Evolutionary conservation across 2,329 filamentous ascomycete species (phyloP).

Genomic region (Phaeophleospora eucalypticola): DNA sequence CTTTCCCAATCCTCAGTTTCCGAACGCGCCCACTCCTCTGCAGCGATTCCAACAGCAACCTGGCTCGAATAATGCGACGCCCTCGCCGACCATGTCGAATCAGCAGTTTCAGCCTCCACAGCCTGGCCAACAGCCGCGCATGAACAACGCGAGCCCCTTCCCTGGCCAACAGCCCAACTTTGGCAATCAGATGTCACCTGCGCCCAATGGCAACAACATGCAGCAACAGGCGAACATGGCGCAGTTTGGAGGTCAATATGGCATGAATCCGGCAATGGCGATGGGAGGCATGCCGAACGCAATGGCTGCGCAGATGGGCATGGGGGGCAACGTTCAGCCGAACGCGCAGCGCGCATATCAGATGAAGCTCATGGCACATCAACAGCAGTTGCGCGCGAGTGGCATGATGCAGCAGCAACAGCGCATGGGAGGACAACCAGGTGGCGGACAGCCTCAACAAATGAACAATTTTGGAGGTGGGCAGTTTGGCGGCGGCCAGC

Average conservation of each 20-base stretch:
- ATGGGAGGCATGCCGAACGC: slow-evolving; percentile 38
- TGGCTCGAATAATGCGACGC: slow-evolving; percentile 77
- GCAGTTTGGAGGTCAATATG: slow-evolving; percentile 39
- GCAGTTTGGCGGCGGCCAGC: slow-evolving; percentile 20
- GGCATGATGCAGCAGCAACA: slow-evolving; percentile 29
- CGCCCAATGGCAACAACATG: slow-evolving; percentile 21
- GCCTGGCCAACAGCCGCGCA: slow-evolving; percentile 62
- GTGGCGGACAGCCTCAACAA: slow-evolving; percentile 23
- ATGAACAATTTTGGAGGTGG: slow-evolving; percentile 23
- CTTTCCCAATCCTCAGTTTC: slow-evolving; percentile 59
- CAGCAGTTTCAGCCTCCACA: slow-evolving; percentile 63
- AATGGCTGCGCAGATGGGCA: slow-evolving; percentile 42
- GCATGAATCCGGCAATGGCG: slow-evolving; percentile 30
- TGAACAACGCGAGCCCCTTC: slow-evolving; percentile 87
- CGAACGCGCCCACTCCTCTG: slow-evolving; percentile 65
- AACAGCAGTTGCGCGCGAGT: slow-evolving; percentile 56
- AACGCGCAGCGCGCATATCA: slow-evolving; percentile 78
- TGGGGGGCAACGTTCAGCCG: slow-evolving; percentile 40
- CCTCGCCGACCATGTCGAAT: slow-evolving; percentile 86
- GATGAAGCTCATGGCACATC: slow-evolving; percentile 75
- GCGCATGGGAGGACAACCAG: background rate
- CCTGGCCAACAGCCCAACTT: slow-evolving; percentile 26
- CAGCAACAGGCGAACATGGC: slow-evolving; percentile 28
- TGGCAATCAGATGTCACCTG: slow-evolving; percentile 42
- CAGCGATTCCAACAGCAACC: slow-evolving; percentile 71